These are phyloP conservation scores for Trypanosoma lewisi DNA, from an alignment of 208 protist species.

Conservation along the genomic window DNA sequence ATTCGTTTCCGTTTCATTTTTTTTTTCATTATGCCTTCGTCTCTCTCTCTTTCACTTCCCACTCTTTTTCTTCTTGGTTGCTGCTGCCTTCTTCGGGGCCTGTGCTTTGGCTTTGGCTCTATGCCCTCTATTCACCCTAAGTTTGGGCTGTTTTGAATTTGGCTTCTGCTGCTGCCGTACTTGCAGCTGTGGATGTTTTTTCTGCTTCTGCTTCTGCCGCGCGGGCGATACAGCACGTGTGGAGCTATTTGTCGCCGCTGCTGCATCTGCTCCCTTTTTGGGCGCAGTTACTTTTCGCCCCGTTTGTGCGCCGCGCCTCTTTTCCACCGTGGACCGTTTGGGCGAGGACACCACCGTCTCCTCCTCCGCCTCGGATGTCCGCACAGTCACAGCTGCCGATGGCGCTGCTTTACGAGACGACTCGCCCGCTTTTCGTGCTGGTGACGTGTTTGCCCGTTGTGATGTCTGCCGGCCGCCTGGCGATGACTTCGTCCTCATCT, in stretches of 20 bases:
- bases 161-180: background rate
- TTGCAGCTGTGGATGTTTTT: too few species aligned
- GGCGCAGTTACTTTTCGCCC: background rate
- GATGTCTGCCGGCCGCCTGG: background rate
- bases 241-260: background rate
- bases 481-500: background rate
- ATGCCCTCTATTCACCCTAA: conserved; percentile 14
- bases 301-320: background rate
- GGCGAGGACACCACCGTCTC: background rate
- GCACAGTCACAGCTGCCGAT: too few species aligned
- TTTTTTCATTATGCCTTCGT: background rate
- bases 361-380: background rate
- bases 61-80: background rate
- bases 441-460: background rate
- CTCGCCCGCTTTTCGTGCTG: background rate
- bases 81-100: background rate
- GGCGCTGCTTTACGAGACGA: background rate
- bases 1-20: background rate
- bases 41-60: background rate
- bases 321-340: background rate
- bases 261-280: background rate
- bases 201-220: too few species aligned
- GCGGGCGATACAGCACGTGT: background rate
- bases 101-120: conserved; percentile 2
- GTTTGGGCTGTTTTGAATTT: too few species aligned